Evolutionary conservation across 768 basidiomycete genomes (phyloP).

Genomic region (Mycena galopus): DNA sequence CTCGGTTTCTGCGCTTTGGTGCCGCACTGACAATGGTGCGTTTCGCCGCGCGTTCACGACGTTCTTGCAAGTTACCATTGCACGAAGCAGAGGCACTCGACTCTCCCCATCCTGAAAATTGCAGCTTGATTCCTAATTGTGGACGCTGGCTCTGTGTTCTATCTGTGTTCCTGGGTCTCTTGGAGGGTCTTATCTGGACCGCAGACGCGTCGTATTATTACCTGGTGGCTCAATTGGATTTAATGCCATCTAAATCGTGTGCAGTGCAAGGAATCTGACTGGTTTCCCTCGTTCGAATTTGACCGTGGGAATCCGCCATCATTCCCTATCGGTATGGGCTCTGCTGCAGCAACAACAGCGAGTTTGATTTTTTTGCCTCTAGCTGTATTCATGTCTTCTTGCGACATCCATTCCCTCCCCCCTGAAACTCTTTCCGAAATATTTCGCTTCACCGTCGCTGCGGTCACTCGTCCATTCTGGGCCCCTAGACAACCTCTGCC

Average conservation of each 20-base stretch:
- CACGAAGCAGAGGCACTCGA: slow-evolving; percentile 17
- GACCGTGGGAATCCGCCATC: no score
- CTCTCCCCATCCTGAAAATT: neutral
- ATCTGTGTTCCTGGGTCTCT: slow-evolving; percentile 30
- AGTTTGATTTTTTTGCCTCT: no score
- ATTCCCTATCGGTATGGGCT: no score
- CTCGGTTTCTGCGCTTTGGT: neutral
- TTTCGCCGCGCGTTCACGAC: neutral
- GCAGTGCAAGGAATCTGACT: no score
- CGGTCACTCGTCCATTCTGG: slow-evolving; percentile 15
- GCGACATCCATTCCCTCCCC: neutral
- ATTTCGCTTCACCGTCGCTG: slow-evolving; percentile 4
- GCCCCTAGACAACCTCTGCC: neutral
- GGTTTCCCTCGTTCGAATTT: no score
- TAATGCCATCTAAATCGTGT: no score
- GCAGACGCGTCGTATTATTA: slow-evolving; percentile 29
- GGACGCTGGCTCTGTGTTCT: slow-evolving; percentile 31
- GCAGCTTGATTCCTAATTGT: neutral
- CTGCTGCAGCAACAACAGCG: no score
- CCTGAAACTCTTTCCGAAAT: slow-evolving; percentile 17
- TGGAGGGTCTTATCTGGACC: slow-evolving; percentile 37
- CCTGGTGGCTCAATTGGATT: neutral
- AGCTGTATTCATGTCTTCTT: neutral
- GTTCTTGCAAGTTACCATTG: neutral
- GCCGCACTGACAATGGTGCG: no score